Conservation (phyloP, 108 stramenopile genomes). For the Cyclostephanos tholiformis region DNA sequence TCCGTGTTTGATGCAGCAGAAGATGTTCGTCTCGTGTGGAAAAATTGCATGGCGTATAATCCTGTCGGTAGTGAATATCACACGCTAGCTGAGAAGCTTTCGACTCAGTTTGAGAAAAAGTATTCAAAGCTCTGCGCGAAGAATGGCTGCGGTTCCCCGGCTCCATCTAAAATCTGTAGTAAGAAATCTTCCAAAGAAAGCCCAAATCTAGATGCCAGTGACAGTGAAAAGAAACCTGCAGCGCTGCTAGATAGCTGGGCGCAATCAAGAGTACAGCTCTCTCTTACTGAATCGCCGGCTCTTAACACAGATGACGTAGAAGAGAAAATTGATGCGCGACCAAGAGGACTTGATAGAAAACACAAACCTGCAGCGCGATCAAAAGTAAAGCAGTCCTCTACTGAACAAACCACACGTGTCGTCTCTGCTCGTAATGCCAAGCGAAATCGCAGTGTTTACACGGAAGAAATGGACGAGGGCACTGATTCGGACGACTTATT, state of each 20-base stretch:
- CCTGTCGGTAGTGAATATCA: constrained; percentile 86
- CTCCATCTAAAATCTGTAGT: background rate
- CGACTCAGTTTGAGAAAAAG: constrained; percentile 84
- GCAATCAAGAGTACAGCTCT: background rate
- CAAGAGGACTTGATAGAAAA: background rate
- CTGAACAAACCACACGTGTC: constrained; percentile 8
- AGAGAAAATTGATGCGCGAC: background rate
- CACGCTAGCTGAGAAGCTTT: constrained; percentile 61
- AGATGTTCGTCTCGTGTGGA: constrained; percentile 94
- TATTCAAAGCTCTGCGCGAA: constrained; percentile 52
- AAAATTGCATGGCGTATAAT: constrained; percentile 96
- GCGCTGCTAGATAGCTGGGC: background rate
- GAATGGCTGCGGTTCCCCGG: constrained; percentile 16
- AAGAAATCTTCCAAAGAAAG: background rate
- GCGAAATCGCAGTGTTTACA: constrained; percentile 51
- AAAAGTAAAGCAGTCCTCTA: background rate
- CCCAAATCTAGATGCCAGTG: background rate
- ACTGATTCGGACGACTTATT: constrained; percentile 68
- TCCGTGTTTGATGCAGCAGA: constrained; percentile 78
- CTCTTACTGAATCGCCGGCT: constrained; percentile 12
- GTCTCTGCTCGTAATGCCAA: constrained; percentile 46
- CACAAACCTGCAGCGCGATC: background rate
- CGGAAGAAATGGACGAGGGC: constrained; percentile 54
- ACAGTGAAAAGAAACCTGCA: background rate
- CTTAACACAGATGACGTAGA: background rate